Evolutionary conservation across 1,284 basidiomycete species (phyloP).

Genomic region (Omphalotus olearius): DNA sequence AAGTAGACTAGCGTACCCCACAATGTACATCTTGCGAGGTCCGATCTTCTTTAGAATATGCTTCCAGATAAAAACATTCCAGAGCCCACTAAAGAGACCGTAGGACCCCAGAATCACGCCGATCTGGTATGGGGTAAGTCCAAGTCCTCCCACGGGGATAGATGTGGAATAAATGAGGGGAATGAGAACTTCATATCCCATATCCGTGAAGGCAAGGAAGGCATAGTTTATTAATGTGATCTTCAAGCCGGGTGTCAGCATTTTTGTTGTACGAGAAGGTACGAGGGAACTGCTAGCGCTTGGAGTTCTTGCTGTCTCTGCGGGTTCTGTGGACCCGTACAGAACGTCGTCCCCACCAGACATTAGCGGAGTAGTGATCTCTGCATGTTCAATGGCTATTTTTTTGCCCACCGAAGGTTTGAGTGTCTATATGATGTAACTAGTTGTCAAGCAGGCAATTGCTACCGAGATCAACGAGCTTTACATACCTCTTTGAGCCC

Average conservation of each 20-base stretch:
- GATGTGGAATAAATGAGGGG: conserved; percentile 25
- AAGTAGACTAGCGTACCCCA: conserved; percentile 6
- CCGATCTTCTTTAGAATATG: conserved; percentile 11
- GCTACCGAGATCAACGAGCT: too few relatives aligned
- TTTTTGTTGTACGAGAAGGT: not conserved
- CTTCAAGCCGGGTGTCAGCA: conserved; percentile 7
- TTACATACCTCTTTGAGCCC: conserved; percentile 29
- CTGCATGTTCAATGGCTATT: not conserved
- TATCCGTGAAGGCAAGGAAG: conserved; percentile 26
- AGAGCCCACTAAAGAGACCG: conserved; percentile 28
- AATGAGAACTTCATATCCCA: conserved; percentile 23
- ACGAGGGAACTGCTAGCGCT: not conserved
- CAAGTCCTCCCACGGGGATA: conserved; percentile 21
- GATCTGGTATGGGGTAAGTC: conserved; percentile 20
- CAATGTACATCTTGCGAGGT: conserved; percentile 12
- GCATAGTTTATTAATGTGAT: conserved; percentile 20
- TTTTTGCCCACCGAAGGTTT: not conserved
- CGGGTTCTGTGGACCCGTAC: not conserved
- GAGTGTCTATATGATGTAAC: not conserved
- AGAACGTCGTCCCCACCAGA: not conserved
- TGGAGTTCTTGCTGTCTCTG: not conserved
- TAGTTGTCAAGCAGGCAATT: not conserved
- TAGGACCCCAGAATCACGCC: conserved; percentile 20
- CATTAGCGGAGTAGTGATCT: not conserved
- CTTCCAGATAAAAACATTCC: conserved; percentile 12